phyloP scores from a whole-genome alignment of 306 rosid species.

The Lotus japonicus region DNA sequence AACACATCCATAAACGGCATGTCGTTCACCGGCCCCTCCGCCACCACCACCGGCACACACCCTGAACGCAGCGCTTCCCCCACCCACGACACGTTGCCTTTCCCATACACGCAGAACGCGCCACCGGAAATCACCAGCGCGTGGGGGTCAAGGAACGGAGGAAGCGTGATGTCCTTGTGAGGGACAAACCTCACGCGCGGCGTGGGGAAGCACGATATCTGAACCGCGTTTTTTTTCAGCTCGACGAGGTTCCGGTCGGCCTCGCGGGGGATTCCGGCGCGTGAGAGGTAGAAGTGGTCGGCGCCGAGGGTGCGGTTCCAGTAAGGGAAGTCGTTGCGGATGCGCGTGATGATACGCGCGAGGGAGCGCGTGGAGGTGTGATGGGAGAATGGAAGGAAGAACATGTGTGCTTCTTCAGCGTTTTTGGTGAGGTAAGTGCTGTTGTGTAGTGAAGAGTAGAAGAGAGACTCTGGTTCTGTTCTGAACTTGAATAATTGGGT shows the following conservation, averaged over 20 bases:
- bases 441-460: constrained; percentile 40
- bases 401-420: constrained; percentile 52
- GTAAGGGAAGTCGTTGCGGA: constrained; percentile 39
- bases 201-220: constrained; percentile 58
- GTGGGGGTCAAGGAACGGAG: constrained; percentile 3
- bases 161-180: constrained; percentile 63
- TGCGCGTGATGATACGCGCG: constrained; percentile 31
- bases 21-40: constrained; percentile 41
- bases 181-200: constrained; percentile 35
- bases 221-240: constrained; percentile 63
- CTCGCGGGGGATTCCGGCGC: constrained; percentile 22
- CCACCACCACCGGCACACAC: constrained; percentile 57
- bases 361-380: constrained; percentile 38
- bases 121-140: constrained; percentile 16
- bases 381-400: constrained; percentile 54
- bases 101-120: constrained; percentile 38
- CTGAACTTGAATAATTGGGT: constrained; percentile 28
- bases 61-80: constrained; percentile 55
- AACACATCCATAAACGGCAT: constrained; percentile 70
- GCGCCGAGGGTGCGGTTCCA: constrained; percentile 88
- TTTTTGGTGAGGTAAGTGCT: constrained; percentile 39
- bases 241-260: constrained; percentile 57
- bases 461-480: constrained; percentile 33
- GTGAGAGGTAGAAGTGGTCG: constrained; percentile 65
- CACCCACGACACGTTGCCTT: constrained; percentile 34